Base-by-base conservation (phyloP, 2,329 filamentous ascomycete species). In the Epichloe uncinata region DNA sequence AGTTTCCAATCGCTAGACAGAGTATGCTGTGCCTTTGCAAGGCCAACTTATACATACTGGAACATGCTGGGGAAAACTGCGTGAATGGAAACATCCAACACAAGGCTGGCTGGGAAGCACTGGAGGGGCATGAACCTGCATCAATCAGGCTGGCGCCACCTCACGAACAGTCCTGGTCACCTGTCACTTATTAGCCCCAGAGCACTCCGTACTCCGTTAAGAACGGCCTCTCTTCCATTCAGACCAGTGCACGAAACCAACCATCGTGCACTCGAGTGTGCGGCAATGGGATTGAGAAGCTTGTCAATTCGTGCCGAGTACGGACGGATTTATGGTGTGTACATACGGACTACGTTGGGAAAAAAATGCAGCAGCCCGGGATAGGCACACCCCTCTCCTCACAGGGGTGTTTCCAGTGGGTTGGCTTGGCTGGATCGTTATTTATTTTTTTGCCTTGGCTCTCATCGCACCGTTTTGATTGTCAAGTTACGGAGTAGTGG, bases 381-480 rank as follows among this genome's bases (percentile, higher is more conserved):
- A 26, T 40, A 35, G 35, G 18, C 46, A 34, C 48, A 13, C 34
- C 30, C 30, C 42, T 20, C 34, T n/a, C n/a, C 8, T 33, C 4
- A 3, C 6, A 16, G 45, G 47, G 38, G 40, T 49, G 47, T 20
- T 13, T 35, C 18, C 11, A 35, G 22, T 26, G 22, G 22, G 22
- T 7, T 26, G 22, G 22, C 6, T n/a, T 26, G 22, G 22, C 8
- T 30, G 36, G 47, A 38, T 46, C 38, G 37, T 52, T 20, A 46
- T 42, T 18, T 30, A 36, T 49, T 37, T 43, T 44, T 15, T 9
- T 47, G 22, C 47, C 22, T 46, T 50, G 47, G 47, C 41, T 35
- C 43, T 43, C 47, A 46, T 44, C 42, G 47, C 50, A 45, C 38
- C 38, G 37, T 43, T 49, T 30, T 30, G 26, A 4, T 4, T 30